Base-by-base conservation (phyloP, 208 protist genomes). In the Endotrypanum monterogeii region DNA sequence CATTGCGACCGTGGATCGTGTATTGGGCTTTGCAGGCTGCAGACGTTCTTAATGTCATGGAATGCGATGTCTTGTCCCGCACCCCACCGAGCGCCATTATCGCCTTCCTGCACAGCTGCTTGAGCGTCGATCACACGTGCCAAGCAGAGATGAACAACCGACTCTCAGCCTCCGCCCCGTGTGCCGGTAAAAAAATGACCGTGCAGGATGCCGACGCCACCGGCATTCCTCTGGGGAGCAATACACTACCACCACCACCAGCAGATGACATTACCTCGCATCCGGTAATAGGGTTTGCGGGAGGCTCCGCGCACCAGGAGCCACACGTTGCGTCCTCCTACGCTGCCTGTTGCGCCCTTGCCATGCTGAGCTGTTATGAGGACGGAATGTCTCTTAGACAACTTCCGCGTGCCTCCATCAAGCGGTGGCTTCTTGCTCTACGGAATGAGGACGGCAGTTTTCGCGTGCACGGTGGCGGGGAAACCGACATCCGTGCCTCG, bases 321-420 rank as follows among this genome's bases (percentile, higher is more conserved):
- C 91, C 93, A 18, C 94, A 98, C 73, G 50, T 98, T 30, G 91
- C 88, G 20, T 70, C 89, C 23, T 92, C 90, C 32, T 98, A 98
- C 82, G 92, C 94, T 18, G 90, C 94, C 9, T 78, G 89, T 25
- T 88, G 83, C 62, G 81, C 94, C 14, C 84, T 98, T 20, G 85
- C 76, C 44, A 93, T 96, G 25, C 55, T 98, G 3, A 69, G 70
- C 39, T 35, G 35, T 30, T 25, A 76, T 50, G 79, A 60, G 23
- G 65, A 69, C 35, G 66, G 55, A 16, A 71, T 55, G 3, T 67
- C 78, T 8, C 75, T 95, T 23, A 79, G 62, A 0, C 52, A 55
- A 30, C 76, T 98, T n/a, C 86, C 94, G 3, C 76, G 93, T 6
- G 83, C 90, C 1, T 88, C 83, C 28, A 88, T 98, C 66, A 91